A percentile compares a stretch with the other conserved stretches of the same genome.
Conservation (phyloP, 2,329 filamentous ascomycete species). For the Pseudodiploospora longispora region DNA sequence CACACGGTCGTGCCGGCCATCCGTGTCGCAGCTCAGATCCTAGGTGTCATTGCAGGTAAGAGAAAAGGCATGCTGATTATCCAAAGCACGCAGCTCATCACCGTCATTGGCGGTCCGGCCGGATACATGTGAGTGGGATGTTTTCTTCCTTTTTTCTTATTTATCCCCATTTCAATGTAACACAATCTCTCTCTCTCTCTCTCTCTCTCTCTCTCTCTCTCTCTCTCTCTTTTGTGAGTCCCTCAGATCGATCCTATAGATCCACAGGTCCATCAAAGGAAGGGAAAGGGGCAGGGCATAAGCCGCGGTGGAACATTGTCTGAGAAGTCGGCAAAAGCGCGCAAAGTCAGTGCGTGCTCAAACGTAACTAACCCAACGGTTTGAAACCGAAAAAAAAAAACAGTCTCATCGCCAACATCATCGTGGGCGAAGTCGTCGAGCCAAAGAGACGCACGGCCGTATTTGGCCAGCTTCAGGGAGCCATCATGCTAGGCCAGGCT, state of each 20-base stretch:
- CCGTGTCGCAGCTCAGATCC: constrained; percentile 53
- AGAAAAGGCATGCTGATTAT: constrained; percentile 57
- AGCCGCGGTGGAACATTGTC: no score
- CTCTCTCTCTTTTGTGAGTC: no score
- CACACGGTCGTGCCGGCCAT: constrained; percentile 59
- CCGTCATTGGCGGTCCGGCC: constrained; percentile 57
- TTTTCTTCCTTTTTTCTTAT: fast-evolving
- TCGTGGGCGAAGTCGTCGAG: constrained; percentile 56
- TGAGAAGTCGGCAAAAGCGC: no score
- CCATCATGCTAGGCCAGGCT: constrained; percentile 58
- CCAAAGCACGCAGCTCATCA: constrained; percentile 59
- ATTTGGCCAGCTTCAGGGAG: constrained; percentile 58
- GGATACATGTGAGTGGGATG: constrained; percentile 49
- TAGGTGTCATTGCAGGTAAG: constrained; percentile 57
- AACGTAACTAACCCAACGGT: no score
- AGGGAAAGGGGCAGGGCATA: no score
- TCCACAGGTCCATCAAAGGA: no score
- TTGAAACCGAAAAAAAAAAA: fast-evolving
- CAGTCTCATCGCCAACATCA: constrained; percentile 57
- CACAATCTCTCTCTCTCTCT: no score
- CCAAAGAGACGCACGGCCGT: constrained; percentile 53
- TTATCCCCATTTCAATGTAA: constrained; percentile 3
- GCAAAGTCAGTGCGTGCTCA: no score
- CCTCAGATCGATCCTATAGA: no score
- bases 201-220: no score